Evolutionary conservation across 2,329 filamentous ascomycete species (phyloP), one percentile per base, ranked within the genome.

Genomic region (Cercospora canescens): DNA sequence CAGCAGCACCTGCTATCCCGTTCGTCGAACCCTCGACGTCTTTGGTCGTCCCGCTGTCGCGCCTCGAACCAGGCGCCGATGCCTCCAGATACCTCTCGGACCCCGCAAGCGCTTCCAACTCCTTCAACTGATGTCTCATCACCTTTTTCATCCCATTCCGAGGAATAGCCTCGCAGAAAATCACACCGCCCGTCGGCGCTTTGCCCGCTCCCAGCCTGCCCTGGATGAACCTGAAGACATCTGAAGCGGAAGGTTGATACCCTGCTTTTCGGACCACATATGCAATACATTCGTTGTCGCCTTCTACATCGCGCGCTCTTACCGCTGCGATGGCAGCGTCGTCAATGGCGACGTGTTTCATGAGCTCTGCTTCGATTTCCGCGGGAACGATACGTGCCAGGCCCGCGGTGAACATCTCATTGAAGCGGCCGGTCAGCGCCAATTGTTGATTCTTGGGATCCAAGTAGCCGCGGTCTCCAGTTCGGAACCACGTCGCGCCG

Each of bases 351-450:
- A 52, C n/a, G 26, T 63, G 59, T 12, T 54, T n/a, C n/a, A 48
- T 14, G 24, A 65, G 35, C n/a, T 16, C 37, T 16, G 11, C 18
- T 16, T 65, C 63, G 6, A 65, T 52, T 26, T 65, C 58, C 11
- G 18, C 54, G 4, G 63, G 63, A 18, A 35, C 26, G 4, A 65
- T 59, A 5, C 57, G 30, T 28, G 45, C 59, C 32, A 50, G 48
- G n/a, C 52, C 63, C 16, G 62, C 63, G 12, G 35, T 39, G 63
- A 65, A 65, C 16, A 65, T 39, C 12, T 62, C 58, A 32, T 65
- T 65, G 32, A 34, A 65, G 5, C 63, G 57, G 2, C 63, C 63
- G 16, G 58, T 65, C 24, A 65, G 30, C 16, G 24, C 28, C 14
- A 65, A 34, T 37, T 57, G n/a, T 37, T 57, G n/a, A 11, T 50